Evolutionary conservation across 2,329 filamentous ascomycete genomes (phyloP), one percentile per base, ranked within the genome.

Genomic region (Fusarium sp.): DNA sequence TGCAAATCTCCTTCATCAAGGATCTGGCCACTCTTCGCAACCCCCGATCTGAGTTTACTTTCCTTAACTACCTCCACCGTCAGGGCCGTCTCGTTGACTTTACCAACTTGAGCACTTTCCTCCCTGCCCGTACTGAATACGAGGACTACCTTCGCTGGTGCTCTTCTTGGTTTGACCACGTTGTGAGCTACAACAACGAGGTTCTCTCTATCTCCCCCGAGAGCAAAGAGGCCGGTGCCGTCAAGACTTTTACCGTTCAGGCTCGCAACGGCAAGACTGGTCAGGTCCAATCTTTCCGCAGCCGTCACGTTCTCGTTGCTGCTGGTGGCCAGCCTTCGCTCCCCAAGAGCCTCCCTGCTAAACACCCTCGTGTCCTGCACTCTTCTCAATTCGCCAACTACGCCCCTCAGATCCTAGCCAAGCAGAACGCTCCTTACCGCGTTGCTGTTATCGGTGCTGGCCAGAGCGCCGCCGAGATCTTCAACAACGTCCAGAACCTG

Each of bases 1-100:
- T 98, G 96, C 96, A 98, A 81, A 98, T 98, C 77, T 97, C 94
- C 15, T 98, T 98, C 85, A 89, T 98, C 85, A 98, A 98, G 85
- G 96, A 98, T 81, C 89, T 98, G 82, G 96, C 96, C 8, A 96
- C 94, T 8, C 87, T 98, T 75, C 89, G 96, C 66, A 92, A 98
- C 81, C 96, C 96, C 13, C 90, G 93, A 73, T 97, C 94, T 75
- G 89, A 95, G 78, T 98, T 98, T 83, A 98, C 96, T 20, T 98
- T 98, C 84, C 86, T 98, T 80, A 98, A 98, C 84, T 98, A 98
- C 82, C 89, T 98, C 18, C 93, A 97, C 84, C 84, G 89, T 77
- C 92, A 97, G 77, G 88, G 88, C 63, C 89, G 96, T n/a, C 87
- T 98, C 44, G 90, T 97, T 55, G 91, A 96, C 75, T 98, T 98